Percentiles rank a stretch among this genome's conserved stretches.
Evolutionary conservation across 1,284 basidiomycete species (phyloP).

Genomic region (Ustilago loliicola): DNA sequence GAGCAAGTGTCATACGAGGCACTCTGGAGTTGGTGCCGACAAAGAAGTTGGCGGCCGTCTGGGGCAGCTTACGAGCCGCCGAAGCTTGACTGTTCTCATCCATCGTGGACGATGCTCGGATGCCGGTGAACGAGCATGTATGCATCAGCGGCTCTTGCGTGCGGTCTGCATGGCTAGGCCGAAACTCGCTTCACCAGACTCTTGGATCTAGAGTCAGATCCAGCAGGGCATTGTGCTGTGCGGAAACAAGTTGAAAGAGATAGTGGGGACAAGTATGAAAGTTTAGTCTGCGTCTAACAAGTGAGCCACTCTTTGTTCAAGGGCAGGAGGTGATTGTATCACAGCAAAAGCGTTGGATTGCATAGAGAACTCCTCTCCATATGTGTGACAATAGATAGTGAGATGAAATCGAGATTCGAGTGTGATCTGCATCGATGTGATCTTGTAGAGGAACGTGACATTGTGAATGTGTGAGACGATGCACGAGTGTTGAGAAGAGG

Average conservation of each 20-base stretch:
- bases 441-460: constrained; percentile 19
- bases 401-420: neutral
- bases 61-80: constrained; percentile 46
- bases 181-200: neutral
- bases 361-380: neutral
- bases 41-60: constrained; percentile 52
- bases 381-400: constrained; percentile 4
- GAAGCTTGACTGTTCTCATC: constrained; percentile 22
- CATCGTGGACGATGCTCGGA: constrained; percentile 8
- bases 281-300: neutral
- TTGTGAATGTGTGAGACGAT: constrained; percentile 3
- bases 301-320: neutral
- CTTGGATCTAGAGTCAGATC: neutral
- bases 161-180: neutral
- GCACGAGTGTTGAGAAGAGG: neutral
- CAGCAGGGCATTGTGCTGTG: neutral
- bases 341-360: neutral
- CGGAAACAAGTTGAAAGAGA: neutral
- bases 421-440: constrained; percentile 22
- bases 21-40: constrained; percentile 51
- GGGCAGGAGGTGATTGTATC: neutral
- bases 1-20: constrained; percentile 39
- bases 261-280: neutral
- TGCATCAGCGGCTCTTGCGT: constrained; percentile 7
- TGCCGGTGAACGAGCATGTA: neutral